Evolutionary conservation across 208 protist genomes (phyloP).

Genomic region (Leishmania tropica): DNA sequence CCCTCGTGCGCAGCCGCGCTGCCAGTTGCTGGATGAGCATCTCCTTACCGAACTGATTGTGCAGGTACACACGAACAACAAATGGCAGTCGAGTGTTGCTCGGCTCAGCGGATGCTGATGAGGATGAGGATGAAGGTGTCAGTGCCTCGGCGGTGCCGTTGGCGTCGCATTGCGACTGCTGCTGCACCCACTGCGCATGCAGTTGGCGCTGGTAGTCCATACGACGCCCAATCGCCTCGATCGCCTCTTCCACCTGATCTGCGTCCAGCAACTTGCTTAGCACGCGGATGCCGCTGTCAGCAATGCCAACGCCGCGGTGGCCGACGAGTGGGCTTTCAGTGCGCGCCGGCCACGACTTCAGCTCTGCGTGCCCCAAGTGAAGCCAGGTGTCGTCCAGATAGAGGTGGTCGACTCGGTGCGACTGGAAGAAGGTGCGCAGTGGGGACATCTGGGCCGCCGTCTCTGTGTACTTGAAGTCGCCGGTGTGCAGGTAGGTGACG

Average conservation of each 20-base stretch:
- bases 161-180: background rate
- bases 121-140: background rate
- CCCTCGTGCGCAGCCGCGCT: constrained; percentile 46
- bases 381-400: constrained; percentile 89
- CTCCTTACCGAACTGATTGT: constrained; percentile 89
- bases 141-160: background rate
- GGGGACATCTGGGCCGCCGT: constrained; percentile 12
- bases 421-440: constrained; percentile 50
- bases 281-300: constrained; percentile 34
- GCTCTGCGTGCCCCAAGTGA: constrained; percentile 51
- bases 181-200: constrained; percentile 10
- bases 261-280: constrained; percentile 66
- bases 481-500: constrained; percentile 74
- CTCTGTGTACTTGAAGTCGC: constrained; percentile 78
- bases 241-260: constrained; percentile 63
- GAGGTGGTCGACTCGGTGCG: constrained; percentile 73
- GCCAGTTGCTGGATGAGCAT: constrained; percentile 66
- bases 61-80: constrained; percentile 70
- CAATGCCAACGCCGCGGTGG: background rate
- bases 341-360: constrained; percentile 7
- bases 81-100: constrained; percentile 36
- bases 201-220: constrained; percentile 55
- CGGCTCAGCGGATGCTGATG: background rate
- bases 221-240: constrained; percentile 69
- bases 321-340: background rate